Evolutionary conservation across 108 stramenopile species (phyloP), one percentile per base, ranked within the genome.

Genomic region (Parietichytrium sp.): DNA sequence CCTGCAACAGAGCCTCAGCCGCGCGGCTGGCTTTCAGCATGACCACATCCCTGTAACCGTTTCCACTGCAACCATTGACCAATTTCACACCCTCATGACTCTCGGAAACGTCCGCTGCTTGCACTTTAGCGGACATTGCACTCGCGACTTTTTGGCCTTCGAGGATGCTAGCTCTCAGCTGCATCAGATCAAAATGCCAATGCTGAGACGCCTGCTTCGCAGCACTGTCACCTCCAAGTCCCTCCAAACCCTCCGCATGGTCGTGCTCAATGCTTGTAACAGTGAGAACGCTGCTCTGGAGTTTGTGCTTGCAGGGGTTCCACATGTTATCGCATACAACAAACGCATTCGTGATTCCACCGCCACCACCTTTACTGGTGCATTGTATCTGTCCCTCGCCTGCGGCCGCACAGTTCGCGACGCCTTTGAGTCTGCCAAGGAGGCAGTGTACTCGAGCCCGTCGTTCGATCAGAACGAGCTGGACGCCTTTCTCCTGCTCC

Each of bases 81-180:
- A 33, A 33, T 72, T 72, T 2, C 61, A 72, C 61, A 33, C 61
- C 23, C 61, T 72, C 20, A 72, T 72, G 61, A 72, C 61, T 6
- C 61, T 72, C n/a, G 61, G 61, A 8, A 72, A 72, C 42, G 61
- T 25, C n/a, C 61, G 61, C 61, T 72, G 61, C 61, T 25, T 72
- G 12, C 61, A 72, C 2, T 72, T 72, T 45, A 72, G 61, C 61
- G 61, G 61, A 33, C 61, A 72, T 42, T 72, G 61, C 42, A 72
- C 61, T 42, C 36, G 45, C 23, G 45, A 72, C 61, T 72, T 72
- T 72, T 45, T 72, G 10, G 61, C 61, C 0, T 72, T 72, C 45
- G 61, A 72, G 20, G 61, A 72, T 72, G 61, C 15, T 6, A 42
- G 38, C 42, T 33, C 38, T 20, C 61, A 72, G 33, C 61, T 72